Base-by-base conservation (phyloP, 2,329 filamentous ascomycete genomes). In the Catunica adiposa region DNA sequence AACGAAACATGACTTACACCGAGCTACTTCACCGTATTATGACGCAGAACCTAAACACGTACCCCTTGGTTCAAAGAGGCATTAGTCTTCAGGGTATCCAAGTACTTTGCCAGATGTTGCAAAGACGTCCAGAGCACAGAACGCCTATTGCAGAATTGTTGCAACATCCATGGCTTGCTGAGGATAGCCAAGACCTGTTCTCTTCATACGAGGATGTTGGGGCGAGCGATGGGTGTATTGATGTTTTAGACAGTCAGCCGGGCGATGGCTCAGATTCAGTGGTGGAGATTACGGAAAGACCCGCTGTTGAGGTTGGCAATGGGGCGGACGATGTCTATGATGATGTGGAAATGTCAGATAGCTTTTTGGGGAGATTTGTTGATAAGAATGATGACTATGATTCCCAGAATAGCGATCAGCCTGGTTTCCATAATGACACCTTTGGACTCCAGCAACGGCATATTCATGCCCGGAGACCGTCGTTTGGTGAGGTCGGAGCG, bases 21-120 rank as follows among this genome's bases (percentile, higher is more conserved):
- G 84, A 86, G 62, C 82, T 97, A 68, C 77, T 95, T 58, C 75
- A 87, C 59, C 85, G 81, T 60, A 92, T 97, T 65, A 95, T 96
- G 85, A 86, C 81, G 3, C 82, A 76, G 2, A 73, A 79, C 0
- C 70, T 92, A 4, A 79, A 94, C 62, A 76, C 79, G 11, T 67
- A 70, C 14, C 80, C 86, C 1, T 71, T 97, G 23, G 68, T 76
- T 8, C 65, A 70, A 4, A 69, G 67, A 8, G 70, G 72, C 0
- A 72, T 92, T 6, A 88, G 88, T 0, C 70, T 77, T 1, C 66
- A 72, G 1, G 86, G 83, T 9, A 79, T 94, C 51, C 77, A 89
- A 61, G 86, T 95, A 61, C 71, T 97, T 31, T 70, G 72, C 15
- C 72, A 73, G n/a, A 92, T 96, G 78, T 78, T 97, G 3, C 81